These are phyloP conservation scores for Globisporangium abappressorium DNA, from an alignment of 352 stramenopile genomes.

Conservation along the genomic window DNA sequence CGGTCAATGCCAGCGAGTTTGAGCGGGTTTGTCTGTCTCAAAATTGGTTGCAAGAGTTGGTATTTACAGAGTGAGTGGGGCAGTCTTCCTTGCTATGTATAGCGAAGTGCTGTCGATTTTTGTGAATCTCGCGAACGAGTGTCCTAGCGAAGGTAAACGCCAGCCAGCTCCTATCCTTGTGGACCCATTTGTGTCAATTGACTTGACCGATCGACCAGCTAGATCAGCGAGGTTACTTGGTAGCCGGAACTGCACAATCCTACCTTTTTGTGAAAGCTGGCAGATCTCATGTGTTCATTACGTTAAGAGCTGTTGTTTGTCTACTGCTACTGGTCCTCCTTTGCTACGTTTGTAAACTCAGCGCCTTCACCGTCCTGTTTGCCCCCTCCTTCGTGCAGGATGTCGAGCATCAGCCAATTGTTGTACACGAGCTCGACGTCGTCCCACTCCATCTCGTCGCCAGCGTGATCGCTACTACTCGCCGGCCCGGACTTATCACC, in stretches of 20 bases:
- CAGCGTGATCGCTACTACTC: background rate
- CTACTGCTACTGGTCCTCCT: background rate
- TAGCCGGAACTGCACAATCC: background rate
- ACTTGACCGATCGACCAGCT: background rate
- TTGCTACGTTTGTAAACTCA: background rate
- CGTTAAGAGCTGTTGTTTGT: background rate
- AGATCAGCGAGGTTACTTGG: background rate
- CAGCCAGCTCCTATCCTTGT: background rate
- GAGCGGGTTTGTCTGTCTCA: background rate
- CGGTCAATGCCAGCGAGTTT: background rate
- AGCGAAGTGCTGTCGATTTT: background rate
- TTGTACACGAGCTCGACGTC: slow-evolving; percentile 42
- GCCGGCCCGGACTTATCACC: slow-evolving; percentile 14
- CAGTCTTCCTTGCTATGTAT: background rate
- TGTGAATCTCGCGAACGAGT: background rate
- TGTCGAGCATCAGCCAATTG: slow-evolving; percentile 43
- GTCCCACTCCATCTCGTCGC: slow-evolving; percentile 20
- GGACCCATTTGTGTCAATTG: background rate
- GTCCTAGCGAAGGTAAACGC: background rate
- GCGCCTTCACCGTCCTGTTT: background rate
- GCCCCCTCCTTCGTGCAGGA: slow-evolving; percentile 22
- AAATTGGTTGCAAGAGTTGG: background rate
- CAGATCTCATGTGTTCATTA: background rate
- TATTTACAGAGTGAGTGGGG: background rate
- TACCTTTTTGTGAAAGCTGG: background rate